phyloP scores from a whole-genome alignment of 2,329 filamentous ascomycete species.

The Penicillium psychrosexuale region DNA sequence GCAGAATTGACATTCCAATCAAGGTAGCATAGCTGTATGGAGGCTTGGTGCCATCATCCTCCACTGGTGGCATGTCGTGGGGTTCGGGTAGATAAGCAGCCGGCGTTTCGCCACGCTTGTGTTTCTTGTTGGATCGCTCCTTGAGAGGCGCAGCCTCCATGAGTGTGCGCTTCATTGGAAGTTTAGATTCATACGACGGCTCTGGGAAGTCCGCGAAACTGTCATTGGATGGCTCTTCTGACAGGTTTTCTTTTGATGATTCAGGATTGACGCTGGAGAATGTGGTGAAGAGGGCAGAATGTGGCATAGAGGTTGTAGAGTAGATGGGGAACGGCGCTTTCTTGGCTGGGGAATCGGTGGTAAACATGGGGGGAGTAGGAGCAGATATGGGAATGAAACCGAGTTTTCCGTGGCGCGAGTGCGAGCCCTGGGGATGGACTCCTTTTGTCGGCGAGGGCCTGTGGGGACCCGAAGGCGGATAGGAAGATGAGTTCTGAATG shows the following conservation, averaged over 20 bases:
- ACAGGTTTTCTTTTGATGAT: slow-evolving; percentile 48
- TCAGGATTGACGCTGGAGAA: slow-evolving; percentile 48
- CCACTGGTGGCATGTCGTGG: slow-evolving; percentile 74
- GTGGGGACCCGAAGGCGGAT: slow-evolving; percentile 53
- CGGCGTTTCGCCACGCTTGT: slow-evolving; percentile 56
- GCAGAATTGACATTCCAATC: slow-evolving; percentile 94
- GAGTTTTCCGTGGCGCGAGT: slow-evolving; percentile 57
- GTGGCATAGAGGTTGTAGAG: slow-evolving; percentile 37
- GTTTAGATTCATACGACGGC: slow-evolving; percentile 45
- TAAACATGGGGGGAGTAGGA: slow-evolving; percentile 43
- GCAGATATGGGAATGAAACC: slow-evolving; percentile 60
- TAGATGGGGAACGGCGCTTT: slow-evolving; percentile 38
- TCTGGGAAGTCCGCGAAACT: slow-evolving; percentile 49
- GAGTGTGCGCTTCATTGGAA: slow-evolving; percentile 57
- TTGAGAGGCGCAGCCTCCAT: slow-evolving; percentile 71
- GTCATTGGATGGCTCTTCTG: slow-evolving; percentile 41
- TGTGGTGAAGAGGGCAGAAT: slow-evolving; percentile 50
- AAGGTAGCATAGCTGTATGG: slow-evolving; percentile 89
- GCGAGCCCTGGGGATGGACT: slow-evolving; percentile 53
- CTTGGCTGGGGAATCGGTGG: slow-evolving; percentile 50
- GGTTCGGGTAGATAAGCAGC: slow-evolving; percentile 61
- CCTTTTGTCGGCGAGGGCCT: slow-evolving; percentile 69
- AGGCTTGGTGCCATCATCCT: slow-evolving; percentile 86
- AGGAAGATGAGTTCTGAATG: slow-evolving; percentile 48
- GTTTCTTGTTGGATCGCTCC: slow-evolving; percentile 68